These are phyloP conservation scores for Kwoniella mangroviensis DNA, from an alignment of 768 basidiomycete genomes.

Conservation along the genomic window DNA sequence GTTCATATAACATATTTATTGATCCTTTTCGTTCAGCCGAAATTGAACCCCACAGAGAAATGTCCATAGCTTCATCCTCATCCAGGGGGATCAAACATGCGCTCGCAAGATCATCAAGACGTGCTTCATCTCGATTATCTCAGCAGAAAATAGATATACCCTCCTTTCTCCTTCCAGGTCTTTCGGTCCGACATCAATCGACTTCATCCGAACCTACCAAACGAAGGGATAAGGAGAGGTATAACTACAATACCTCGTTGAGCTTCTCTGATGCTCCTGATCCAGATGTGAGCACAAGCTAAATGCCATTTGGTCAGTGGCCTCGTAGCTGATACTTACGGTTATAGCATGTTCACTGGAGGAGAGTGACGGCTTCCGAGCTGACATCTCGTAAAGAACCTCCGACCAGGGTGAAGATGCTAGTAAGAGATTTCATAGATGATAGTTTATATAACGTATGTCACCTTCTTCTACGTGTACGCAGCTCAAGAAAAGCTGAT, in stretches of 20 bases:
- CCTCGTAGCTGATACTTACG: background rate
- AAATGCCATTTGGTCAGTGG: too few species aligned
- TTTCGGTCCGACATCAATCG: slow-evolving; percentile 17
- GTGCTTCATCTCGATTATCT: background rate
- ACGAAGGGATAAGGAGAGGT: slow-evolving; percentile 35
- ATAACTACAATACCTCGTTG: slow-evolving; percentile 56
- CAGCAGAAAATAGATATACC: background rate
- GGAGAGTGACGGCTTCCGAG: slow-evolving; percentile 53
- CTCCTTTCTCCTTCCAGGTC: slow-evolving; percentile 11
- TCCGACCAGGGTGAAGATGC: slow-evolving; percentile 85
- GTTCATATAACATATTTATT: too few species aligned
- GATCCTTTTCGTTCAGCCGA: background rate
- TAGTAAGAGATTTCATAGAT: slow-evolving; percentile 93
- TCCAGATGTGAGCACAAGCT: slow-evolving; percentile 45
- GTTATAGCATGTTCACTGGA: slow-evolving; percentile 45
- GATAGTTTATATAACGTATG: slow-evolving; percentile 86
- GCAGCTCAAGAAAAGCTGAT: slow-evolving; percentile 7
- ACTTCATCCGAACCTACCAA: slow-evolving; percentile 10
- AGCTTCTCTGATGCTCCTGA: slow-evolving; percentile 50
- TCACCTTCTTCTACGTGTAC: background rate
- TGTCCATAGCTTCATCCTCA: slow-evolving; percentile 22
- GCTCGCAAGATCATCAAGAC: background rate
- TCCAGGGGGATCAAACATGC: slow-evolving; percentile 1
- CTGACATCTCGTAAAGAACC: slow-evolving; percentile 59
- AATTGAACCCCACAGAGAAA: background rate